Base-by-base conservation (phyloP, 768 basidiomycete species). In the Trametes villosa region DNA sequence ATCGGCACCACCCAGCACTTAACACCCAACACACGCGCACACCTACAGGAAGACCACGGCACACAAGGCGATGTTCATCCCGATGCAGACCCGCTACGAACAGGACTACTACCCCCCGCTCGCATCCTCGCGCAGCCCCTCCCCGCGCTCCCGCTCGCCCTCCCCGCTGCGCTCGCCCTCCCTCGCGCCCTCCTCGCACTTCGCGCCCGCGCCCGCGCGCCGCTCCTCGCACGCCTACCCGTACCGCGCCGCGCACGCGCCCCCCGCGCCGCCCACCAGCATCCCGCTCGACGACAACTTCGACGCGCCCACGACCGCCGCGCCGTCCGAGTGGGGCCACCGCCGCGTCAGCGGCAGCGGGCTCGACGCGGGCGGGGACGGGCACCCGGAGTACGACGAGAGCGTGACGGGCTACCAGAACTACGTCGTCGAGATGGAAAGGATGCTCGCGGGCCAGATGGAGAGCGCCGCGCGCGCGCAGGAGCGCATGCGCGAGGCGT, bases 351-450 rank as follows among this genome's bases (percentile, higher is more conserved):
- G 68, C 68, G 9, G 68, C 67, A 29, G 68, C 66, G 57, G 65
- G 61, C 11, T 65, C 69, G 46, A 22, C 33, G 59, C 45, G 17
- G 51, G 50, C 9, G 62, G 63, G 30, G 63, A 66, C 18, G 50
- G 51, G 30, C 58, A 55, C 42, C 61, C 63, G n/a, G 67, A 68
- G 54, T 68, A 70, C 60, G 65, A 69, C 36, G 68, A 70, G 48
- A 68, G 66, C 44, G 62, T 72, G 49, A 69, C 62, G 56, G 71
- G 71, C 40, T 72, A 72, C 54, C 65, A 63, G 47, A 70, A 70
- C 65, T 72, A 69, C 62, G 69, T 72, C 22, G 59, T 60, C 47
- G 71, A 72, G 59, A 72, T 72, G 67, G 71, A 72, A 64, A 63
- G 67, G 51, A 70, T 70, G 68, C 65, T 70, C 53, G 53, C 54